Percentiles rank a stretch among this genome's conserved stretches.
These are phyloP conservation scores for Gastrolobium bilobum DNA, from an alignment of 306 rosid genomes.

Conservation along the genomic window DNA sequence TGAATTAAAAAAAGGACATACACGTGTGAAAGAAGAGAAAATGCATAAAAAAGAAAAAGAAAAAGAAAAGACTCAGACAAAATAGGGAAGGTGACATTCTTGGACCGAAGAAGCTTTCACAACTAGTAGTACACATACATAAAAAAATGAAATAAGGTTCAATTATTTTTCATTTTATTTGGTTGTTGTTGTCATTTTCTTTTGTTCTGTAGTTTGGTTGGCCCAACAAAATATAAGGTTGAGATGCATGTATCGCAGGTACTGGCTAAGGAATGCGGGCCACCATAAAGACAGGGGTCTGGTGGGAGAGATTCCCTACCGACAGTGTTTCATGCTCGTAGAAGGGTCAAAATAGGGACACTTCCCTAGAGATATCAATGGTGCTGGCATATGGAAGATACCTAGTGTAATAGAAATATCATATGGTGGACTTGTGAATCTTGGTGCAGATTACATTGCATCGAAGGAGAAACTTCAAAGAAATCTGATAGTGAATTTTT, in stretches of 20 bases:
- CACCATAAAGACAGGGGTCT: constrained; percentile 48
- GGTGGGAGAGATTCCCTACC: constrained; percentile 54
- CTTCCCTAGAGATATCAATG: neutral
- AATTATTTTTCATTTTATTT: neutral
- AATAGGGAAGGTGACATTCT: constrained; percentile 40
- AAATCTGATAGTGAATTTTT: constrained; percentile 10
- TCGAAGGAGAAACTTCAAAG: constrained; percentile 35
- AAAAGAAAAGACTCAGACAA: constrained; percentile 27
- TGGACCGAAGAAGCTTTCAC: constrained; percentile 36
- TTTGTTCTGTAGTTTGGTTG: constrained; percentile 43
- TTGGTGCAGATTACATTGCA: constrained; percentile 25
- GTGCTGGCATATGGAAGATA: neutral
- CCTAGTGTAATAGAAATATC: neutral
- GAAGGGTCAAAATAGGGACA: constrained; percentile 26
- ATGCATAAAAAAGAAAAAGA: neutral
- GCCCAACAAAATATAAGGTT: constrained; percentile 40
- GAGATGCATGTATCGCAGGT: constrained; percentile 45
- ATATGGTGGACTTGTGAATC: constrained; percentile 21
- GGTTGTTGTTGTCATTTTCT: constrained; percentile 35
- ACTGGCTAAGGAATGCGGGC: constrained; percentile 24
- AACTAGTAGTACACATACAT: neutral
- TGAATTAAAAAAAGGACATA: constrained; percentile 4
- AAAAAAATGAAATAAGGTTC: neutral
- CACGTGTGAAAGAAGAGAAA: constrained; percentile 47
- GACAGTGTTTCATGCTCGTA: constrained; percentile 43